Conservation (phyloP, 345 rosid species). For the Cardamine resedifolia region DNA sequence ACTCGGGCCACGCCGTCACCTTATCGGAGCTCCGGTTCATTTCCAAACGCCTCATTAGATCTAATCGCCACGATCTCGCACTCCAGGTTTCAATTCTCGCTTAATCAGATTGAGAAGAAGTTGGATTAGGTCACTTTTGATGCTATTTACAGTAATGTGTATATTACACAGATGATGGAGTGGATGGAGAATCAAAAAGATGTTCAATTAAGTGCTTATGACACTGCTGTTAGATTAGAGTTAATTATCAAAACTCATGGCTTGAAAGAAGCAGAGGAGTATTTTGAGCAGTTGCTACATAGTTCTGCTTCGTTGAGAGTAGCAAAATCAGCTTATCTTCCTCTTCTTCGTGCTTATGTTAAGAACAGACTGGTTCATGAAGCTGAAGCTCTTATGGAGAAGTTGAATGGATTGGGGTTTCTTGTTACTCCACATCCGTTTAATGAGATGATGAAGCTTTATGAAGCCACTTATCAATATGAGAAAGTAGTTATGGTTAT, state of each 20-base stretch:
- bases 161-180: conserved; percentile 44
- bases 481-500: conserved; percentile 55
- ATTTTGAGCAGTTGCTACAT: conserved; percentile 34
- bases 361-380: conserved; percentile 41
- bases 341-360: conserved; percentile 56
- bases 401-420: conserved; percentile 48
- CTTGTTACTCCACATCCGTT: conserved; percentile 52
- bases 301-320: conserved; percentile 13
- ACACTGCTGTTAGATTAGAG: conserved; percentile 46
- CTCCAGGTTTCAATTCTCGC: conserved; percentile 45
- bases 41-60: conserved; percentile 38
- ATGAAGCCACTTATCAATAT: conserved; percentile 38
- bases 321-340: conserved; percentile 46
- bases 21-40: conserved; percentile 46
- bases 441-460: conserved; percentile 74
- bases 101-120: background rate
- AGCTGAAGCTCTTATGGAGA: conserved; percentile 57
- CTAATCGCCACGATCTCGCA: conserved; percentile 49
- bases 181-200: conserved; percentile 52
- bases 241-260: conserved; percentile 45
- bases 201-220: conserved; percentile 30
- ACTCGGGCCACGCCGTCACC: conserved; percentile 43
- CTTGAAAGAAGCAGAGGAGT: conserved; percentile 49
- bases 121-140: background rate
- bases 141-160: background rate